Base-by-base conservation (phyloP, 2,329 filamentous ascomycete genomes). In the Penicillium brasilianum region DNA sequence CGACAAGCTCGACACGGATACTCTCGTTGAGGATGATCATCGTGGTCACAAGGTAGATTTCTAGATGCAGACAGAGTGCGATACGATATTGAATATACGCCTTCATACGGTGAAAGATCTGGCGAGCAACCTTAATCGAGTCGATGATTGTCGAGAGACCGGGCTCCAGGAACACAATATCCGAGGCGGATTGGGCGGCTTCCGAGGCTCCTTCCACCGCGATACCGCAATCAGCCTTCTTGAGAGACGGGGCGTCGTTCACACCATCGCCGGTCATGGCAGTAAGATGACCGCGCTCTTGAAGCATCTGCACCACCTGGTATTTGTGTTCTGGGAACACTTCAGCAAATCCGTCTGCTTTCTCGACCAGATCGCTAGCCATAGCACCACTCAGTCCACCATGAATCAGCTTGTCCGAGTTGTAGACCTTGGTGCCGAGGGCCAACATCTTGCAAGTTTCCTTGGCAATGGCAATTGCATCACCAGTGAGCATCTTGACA, bases 21-120 rank as follows among this genome's bases (percentile, higher is more conserved):
- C 88, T 91, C 80, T 92, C 89, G 80, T 91, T 91, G 77, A 92
- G 84, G 78, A 91, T 91, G 73, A 92, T 88, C 88, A 91, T 91
- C 14, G 89, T 89, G 28, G 88, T 89, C 66, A 90, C 88, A 16
- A 93, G 82, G 80, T 92, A 93, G 72, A 93, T 88, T 75, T 91
- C 88, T 71, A 91, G 80, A 74, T 91, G 88, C 65, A 91, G 80
- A 76, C 88, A 91, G 53, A 91, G 85, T 28, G 89, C 88, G 72
- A 91, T 91, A 80, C 89, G 88, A 79, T 91, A 91, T 77, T 91
- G 88, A 63, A 91, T 89, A 74, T 91, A 91, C 18, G 88, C 85
- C 81, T 91, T 91, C 88, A 91, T 90, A 69, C 88, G 87, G 79
- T 90, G 88, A 83, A 90, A 91, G 70, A 90, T 91, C 78, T 91